phyloP scores from a whole-genome alignment of 1,284 basidiomycete genomes.

The Fomitopsis pinicola region DNA sequence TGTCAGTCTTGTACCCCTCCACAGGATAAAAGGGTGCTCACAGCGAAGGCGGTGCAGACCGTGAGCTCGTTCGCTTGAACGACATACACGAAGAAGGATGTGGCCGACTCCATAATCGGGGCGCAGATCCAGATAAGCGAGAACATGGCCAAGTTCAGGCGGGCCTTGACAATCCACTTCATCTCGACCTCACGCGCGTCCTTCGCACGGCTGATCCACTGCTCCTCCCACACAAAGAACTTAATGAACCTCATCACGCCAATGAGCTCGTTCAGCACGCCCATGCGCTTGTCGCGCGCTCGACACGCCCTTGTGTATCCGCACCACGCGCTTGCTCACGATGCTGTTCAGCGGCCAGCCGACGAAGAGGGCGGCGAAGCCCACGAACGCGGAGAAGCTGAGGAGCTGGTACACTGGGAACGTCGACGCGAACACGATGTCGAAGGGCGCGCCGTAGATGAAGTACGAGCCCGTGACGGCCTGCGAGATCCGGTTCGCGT shows the following conservation, averaged over 20 bases:
- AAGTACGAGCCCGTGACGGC: constrained; percentile 52
- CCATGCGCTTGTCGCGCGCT: constrained; percentile 84
- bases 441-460: constrained; percentile 74
- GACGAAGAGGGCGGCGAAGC: constrained; percentile 72
- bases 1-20: neutral
- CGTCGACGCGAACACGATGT: constrained; percentile 69
- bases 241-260: constrained; percentile 83
- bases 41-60: constrained; percentile 68
- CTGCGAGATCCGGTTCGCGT: constrained; percentile 54
- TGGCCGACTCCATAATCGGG: constrained; percentile 66
- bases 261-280: constrained; percentile 83
- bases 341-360: constrained; percentile 74
- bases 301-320: constrained; percentile 72
- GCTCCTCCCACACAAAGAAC: constrained; percentile 81
- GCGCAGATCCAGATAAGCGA: constrained; percentile 58
- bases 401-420: constrained; percentile 88
- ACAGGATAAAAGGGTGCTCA: constrained; percentile 26
- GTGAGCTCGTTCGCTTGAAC: constrained; percentile 61
- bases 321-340: constrained; percentile 54
- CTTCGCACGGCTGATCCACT: constrained; percentile 62
- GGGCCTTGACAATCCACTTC: constrained; percentile 69
- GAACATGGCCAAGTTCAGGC: constrained; percentile 64
- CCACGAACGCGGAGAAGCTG: constrained; percentile 81
- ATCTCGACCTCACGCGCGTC: constrained; percentile 60
- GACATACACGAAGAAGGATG: constrained; percentile 64